phyloP scores from a whole-genome alignment of 1,284 basidiomycete species.

The Trametes sp. region DNA sequence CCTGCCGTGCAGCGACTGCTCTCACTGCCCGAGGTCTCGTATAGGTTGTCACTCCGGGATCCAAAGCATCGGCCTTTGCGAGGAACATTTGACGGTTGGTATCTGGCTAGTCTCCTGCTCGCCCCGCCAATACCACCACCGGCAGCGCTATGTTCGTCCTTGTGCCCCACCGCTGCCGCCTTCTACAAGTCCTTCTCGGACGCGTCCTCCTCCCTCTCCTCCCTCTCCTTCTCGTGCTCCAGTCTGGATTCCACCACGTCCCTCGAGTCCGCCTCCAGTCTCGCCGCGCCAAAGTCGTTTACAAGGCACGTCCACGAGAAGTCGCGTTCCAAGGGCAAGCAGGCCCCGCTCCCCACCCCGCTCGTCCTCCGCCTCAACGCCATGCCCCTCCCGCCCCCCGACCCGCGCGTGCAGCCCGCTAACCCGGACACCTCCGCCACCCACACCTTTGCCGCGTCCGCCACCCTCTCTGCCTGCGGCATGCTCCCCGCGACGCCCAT shows the following conservation, averaged over 20 bases:
- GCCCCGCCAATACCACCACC: no score
- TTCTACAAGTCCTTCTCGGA: conserved; percentile 36
- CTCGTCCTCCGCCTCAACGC: conserved; percentile 43
- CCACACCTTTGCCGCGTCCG: conserved; percentile 13
- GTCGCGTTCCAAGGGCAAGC: conserved; percentile 28
- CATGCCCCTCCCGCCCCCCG: conserved; percentile 33
- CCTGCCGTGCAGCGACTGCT: no score
- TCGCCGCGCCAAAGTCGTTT: conserved; percentile 27
- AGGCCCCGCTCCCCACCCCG: conserved; percentile 34
- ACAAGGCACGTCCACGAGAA: conserved; percentile 31
- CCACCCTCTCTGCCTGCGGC: conserved; percentile 9
- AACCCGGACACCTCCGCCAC: conserved; percentile 27
- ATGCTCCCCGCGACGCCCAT: conserved; percentile 32
- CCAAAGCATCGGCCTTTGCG: no score
- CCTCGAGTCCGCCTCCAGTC: conserved; percentile 17
- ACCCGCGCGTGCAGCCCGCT: conserved; percentile 25
- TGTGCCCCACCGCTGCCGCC: conserved; percentile 10
- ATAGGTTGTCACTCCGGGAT: no score
- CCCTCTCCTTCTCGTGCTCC: conserved; percentile 33
- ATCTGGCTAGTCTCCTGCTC: no score
- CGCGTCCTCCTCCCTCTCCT: conserved; percentile 44
- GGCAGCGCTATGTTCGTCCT: no score
- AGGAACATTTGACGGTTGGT: no score
- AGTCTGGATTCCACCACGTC: conserved; percentile 34
- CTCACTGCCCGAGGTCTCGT: no score